Conservation (phyloP, 2,329 filamentous ascomycete genomes). For the Fusarium sp. region DNA sequence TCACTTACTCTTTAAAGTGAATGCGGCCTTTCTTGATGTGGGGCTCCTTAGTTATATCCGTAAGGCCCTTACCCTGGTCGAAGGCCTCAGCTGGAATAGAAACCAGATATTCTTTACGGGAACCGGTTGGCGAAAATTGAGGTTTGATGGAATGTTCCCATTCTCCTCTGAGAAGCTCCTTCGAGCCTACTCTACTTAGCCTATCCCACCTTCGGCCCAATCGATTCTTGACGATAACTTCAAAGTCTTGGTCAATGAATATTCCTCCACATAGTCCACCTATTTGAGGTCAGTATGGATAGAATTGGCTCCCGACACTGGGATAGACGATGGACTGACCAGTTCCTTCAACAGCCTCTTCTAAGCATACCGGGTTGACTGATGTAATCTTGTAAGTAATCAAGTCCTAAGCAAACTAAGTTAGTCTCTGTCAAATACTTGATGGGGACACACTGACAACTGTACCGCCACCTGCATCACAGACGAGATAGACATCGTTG, state of each 20-base stretch:
- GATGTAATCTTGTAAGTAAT: not conserved
- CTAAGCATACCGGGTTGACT: no score
- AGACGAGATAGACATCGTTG: not conserved
- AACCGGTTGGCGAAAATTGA: not conserved
- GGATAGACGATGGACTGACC: no score
- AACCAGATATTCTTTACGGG: not conserved
- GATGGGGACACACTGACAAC: no score
- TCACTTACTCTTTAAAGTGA: not conserved
- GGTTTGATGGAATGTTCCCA: constrained; percentile 1
- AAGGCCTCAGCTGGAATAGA: not conserved
- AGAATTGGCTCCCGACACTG: no score
- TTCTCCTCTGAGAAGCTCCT: not conserved
- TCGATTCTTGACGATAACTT: not conserved
- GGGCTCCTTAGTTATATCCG: not conserved
- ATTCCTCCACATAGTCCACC: not conserved
- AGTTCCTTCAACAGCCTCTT: not conserved
- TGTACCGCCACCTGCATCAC: not conserved
- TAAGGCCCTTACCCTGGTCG: not conserved
- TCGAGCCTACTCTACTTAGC: not conserved
- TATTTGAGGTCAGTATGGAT: no score
- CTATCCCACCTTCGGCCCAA: not conserved
- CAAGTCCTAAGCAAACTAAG: no score
- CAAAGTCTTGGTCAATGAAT: not conserved
- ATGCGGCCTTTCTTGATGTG: not conserved
- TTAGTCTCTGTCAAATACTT: no score